A percentile compares a stretch with the other conserved stretches of the same genome.
Conservation (phyloP, 495 filamentous ascomycete species). For the Daldinia loculata region DNA sequence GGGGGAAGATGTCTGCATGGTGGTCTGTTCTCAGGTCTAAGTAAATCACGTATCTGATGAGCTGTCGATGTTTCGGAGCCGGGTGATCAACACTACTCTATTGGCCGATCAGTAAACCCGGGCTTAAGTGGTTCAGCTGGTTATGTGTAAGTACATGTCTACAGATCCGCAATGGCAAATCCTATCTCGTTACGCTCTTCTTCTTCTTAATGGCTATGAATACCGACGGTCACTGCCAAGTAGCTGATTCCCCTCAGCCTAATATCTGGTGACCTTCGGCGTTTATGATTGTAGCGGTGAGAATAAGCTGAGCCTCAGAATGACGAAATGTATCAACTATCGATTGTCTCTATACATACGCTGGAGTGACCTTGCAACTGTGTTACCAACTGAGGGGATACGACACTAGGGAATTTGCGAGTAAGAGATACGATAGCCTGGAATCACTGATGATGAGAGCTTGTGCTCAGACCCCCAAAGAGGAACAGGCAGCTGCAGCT, state of each 20-base stretch:
- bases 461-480: constrained; percentile 19
- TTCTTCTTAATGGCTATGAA: not conserved
- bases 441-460: constrained; percentile 12
- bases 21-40: constrained; percentile 38
- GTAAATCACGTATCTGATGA: constrained; percentile 31
- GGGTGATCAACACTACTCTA: constrained; percentile 26
- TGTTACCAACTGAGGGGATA: constrained; percentile 34
- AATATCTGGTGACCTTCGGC: constrained; percentile 29
- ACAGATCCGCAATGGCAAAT: constrained; percentile 29
- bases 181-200: constrained; percentile 1
- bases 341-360: not conserved
- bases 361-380: constrained; percentile 16
- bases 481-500: constrained; percentile 35
- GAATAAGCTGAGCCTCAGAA: constrained; percentile 20
- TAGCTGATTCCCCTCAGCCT: not conserved
- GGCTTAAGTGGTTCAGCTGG: constrained; percentile 19
- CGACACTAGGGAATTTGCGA: constrained; percentile 31
- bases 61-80: constrained; percentile 37
- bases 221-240: not conserved
- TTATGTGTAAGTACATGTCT: not conserved
- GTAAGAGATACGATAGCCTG: constrained; percentile 29
- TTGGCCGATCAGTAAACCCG: constrained; percentile 24
- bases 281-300: constrained; percentile 35
- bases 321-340: constrained; percentile 24
- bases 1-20: constrained; percentile 40